These are phyloP conservation scores for Citrullus colocynthis DNA, from an alignment of 306 rosid species.

Conservation along the genomic window DNA sequence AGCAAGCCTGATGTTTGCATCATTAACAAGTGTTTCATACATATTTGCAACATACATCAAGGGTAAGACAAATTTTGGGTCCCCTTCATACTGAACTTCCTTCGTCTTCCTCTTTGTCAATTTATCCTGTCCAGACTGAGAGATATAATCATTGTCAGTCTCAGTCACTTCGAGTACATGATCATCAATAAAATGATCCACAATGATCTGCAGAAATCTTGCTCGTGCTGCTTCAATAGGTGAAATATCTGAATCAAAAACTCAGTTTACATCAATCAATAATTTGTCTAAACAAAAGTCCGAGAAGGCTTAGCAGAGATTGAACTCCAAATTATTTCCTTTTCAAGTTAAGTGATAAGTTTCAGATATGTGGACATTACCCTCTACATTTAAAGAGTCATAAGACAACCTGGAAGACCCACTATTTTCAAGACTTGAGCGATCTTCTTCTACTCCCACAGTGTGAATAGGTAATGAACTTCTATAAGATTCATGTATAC, in stretches of 20 bases:
- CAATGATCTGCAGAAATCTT: constrained; percentile 67
- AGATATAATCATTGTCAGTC: constrained; percentile 41
- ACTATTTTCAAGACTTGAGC: constrained; percentile 53
- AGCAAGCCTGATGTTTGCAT: constrained; percentile 70
- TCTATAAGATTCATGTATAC: constrained; percentile 58
- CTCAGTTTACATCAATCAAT: constrained; percentile 11
- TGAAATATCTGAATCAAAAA: constrained; percentile 44
- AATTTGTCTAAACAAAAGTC: constrained; percentile 3
- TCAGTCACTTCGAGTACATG: constrained; percentile 48
- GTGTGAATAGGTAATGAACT: constrained; percentile 55
- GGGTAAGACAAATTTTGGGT: constrained; percentile 59
- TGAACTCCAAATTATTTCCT: neutral
- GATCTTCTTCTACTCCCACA: constrained; percentile 70
- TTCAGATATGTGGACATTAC: constrained; percentile 17
- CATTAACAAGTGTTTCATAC: constrained; percentile 69
- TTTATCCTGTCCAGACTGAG: constrained; percentile 55
- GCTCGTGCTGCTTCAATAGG: constrained; percentile 83
- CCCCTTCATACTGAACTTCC: constrained; percentile 73
- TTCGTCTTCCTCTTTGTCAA: constrained; percentile 64
- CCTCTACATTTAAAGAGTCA: constrained; percentile 45
- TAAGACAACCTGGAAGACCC: constrained; percentile 51
- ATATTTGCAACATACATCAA: constrained; percentile 96
- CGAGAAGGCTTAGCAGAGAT: neutral
- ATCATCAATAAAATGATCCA: constrained; percentile 61
- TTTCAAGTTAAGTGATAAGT: neutral